Base-by-base conservation (phyloP, 129 eudicot genomes). In the Helichrysum umbraculigerum region DNA sequence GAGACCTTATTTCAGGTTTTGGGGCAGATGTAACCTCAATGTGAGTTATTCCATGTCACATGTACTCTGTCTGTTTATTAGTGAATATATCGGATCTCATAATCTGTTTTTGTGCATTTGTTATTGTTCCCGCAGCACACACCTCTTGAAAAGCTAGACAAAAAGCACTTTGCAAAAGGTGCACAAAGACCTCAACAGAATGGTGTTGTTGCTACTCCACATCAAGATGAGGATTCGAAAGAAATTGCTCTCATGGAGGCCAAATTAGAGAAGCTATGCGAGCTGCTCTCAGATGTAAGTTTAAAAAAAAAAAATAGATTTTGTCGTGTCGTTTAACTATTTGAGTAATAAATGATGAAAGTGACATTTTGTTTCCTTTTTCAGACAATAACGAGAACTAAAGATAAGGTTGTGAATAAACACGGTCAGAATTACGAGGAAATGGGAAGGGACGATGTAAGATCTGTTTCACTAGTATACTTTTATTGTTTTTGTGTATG, bases 391-490 rank as follows among this genome's bases (percentile, higher is more conserved):
- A 76, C 73, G 68, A 85, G 93, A 57, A 94, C 99, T 54, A 91
- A 86, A 80, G 96, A 86, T 74, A 95, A 91, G 75, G 73, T 84
- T 47, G 92, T 84, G 90, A 95, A 91, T 89, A 95, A 95, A 73
- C 97, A 95, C 81, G 97, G 95, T 77, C 83, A 87, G 86, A 91
- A 88, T 32, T 89, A 86, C 2, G 97, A 91, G 82, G 99, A 94
- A 83, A 85, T 94, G 83, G 96, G 91, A 75, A 88, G 97, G 37
- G 97, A 94, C 80, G 97, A 94, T 87, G 99, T 91, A 76, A 72
- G 64, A 5, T 22, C n/a, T 16, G 44, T 58, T 79, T 54, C 58
- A 29, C 76, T 16, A 39, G 41, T 47, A 17, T 32, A 4, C 17
- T 33, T 17, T 14, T 62, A 74, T 79, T 61, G 32, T 19, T 56